Evolutionary conservation across 169 alveolate genomes (phyloP).

Genomic region (Cryptosporidium ryanae): DNA sequence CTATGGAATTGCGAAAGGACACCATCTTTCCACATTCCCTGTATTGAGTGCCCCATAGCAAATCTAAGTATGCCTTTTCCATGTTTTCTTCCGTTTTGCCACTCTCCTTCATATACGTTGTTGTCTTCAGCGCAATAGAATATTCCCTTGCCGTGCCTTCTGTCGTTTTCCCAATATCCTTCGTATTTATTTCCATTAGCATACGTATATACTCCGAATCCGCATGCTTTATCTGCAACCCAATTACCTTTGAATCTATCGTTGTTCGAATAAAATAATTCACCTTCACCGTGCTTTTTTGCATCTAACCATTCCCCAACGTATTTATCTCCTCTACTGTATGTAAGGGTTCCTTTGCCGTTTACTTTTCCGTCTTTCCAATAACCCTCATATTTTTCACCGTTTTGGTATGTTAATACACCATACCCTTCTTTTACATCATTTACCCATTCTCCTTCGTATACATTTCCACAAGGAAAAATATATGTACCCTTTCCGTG

Average conservation of each 20-base stretch:
- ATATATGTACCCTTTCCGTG: conserved; percentile 93
- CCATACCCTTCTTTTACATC: conserved; percentile 94
- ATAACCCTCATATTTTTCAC: conserved; percentile 93
- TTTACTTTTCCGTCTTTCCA: conserved; percentile 93
- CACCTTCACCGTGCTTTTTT: conserved; percentile 94
- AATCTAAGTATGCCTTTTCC: conserved; percentile 89
- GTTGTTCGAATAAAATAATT: conserved; percentile 91
- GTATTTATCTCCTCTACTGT: conserved; percentile 90
- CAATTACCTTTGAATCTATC: conserved; percentile 90
- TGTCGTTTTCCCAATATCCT: conserved; percentile 93
- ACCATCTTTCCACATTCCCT: conserved; percentile 86
- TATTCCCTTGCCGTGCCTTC: conserved; percentile 89
- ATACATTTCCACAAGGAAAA: conserved; percentile 91
- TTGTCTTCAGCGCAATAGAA: conserved; percentile 92
- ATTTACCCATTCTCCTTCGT: conserved; percentile 96
- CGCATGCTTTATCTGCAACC: conserved; percentile 96
- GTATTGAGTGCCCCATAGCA: conserved; percentile 83
- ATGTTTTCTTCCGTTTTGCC: conserved; percentile 87
- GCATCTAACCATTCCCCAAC: conserved; percentile 95
- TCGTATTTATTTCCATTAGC: conserved; percentile 93
- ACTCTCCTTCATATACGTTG: conserved; percentile 90
- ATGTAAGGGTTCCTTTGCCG: conserved; percentile 92
- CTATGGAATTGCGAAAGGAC: conserved; percentile 68
- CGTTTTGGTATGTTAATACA: conserved; percentile 87
- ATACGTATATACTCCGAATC: conserved; percentile 91